Conservation (phyloP, 129 eudicot genomes). For the Saussurea involucrata region DNA sequence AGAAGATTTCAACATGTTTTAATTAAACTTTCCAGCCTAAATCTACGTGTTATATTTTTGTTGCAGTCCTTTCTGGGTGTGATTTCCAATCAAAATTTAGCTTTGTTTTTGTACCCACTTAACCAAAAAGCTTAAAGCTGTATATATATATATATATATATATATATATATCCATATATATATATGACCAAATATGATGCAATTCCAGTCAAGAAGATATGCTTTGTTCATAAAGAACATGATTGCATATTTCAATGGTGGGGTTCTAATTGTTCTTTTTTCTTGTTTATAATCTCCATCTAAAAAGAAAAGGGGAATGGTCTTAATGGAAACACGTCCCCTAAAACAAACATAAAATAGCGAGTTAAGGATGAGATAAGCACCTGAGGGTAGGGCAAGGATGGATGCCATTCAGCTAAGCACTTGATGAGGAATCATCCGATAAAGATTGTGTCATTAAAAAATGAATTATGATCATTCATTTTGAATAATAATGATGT, state of each 20-base stretch:
- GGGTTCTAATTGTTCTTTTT: conserved; percentile 25
- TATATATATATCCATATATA: background rate
- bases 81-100: conserved; percentile 10
- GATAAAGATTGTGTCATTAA: background rate
- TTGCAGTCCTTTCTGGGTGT: conserved; percentile 25
- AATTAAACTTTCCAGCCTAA: conserved; percentile 66
- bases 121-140: conserved; percentile 27
- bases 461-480: background rate
- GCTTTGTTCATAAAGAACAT: conserved; percentile 19
- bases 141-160: background rate
- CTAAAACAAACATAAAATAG: background rate
- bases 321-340: background rate
- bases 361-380: conserved; percentile 10
- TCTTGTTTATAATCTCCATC: conserved; percentile 16
- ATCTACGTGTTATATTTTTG: conserved; percentile 51
- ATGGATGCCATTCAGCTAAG: conserved; percentile 12
- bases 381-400: background rate
- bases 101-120: conserved; percentile 34
- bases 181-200: conserved; percentile 41
- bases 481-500: background rate
- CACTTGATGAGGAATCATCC: background rate
- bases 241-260: conserved; percentile 39
- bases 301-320: background rate
- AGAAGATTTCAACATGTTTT: conserved; percentile 29
- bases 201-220: conserved; percentile 48